phyloP scores from a whole-genome alignment of 2,329 filamentous ascomycete genomes.

The Bipolaris gigantea region DNA sequence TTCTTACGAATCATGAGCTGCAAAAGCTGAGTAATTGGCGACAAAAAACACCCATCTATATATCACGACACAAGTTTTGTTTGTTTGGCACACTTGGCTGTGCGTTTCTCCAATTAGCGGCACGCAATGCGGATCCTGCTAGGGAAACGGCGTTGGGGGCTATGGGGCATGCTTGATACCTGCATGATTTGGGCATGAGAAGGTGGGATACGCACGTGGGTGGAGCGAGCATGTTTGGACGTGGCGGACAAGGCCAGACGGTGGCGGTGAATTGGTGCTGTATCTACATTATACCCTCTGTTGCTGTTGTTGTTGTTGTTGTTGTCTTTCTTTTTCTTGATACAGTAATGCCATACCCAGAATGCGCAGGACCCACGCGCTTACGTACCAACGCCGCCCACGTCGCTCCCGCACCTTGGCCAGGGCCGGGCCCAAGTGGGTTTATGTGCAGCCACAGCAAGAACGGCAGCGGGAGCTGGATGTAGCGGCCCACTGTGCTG shows the following conservation, averaged over 20 bases:
- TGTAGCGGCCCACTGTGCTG: constrained; percentile 3
- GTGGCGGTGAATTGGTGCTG: constrained; percentile 10
- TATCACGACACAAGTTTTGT: constrained; percentile 14
- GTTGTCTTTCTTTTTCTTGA: neutral
- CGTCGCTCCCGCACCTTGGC: neutral
- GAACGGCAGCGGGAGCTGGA: neutral
- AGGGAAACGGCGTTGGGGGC: constrained; percentile 17
- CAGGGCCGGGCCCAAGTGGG: too few relatives aligned
- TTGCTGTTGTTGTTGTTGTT: too few relatives aligned
- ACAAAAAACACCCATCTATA: constrained; percentile 1
- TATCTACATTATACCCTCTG: constrained; percentile 6
- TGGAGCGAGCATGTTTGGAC: constrained; percentile 6
- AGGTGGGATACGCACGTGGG: constrained; percentile 19
- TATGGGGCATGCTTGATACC: constrained; percentile 8
- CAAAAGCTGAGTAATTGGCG: constrained; percentile 18
- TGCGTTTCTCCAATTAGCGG: neutral
- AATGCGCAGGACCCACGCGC: neutral
- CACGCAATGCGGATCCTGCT: neutral
- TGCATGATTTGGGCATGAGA: constrained; percentile 12
- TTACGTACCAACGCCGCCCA: neutral
- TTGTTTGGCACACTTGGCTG: constrained; percentile 10
- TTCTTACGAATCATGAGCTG: constrained; percentile 44
- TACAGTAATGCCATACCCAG: neutral
- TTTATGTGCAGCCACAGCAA: neutral
- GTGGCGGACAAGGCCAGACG: constrained; percentile 4